Conservation (phyloP, 805 yeast genomes). For the Starmerella bacillaris region DNA sequence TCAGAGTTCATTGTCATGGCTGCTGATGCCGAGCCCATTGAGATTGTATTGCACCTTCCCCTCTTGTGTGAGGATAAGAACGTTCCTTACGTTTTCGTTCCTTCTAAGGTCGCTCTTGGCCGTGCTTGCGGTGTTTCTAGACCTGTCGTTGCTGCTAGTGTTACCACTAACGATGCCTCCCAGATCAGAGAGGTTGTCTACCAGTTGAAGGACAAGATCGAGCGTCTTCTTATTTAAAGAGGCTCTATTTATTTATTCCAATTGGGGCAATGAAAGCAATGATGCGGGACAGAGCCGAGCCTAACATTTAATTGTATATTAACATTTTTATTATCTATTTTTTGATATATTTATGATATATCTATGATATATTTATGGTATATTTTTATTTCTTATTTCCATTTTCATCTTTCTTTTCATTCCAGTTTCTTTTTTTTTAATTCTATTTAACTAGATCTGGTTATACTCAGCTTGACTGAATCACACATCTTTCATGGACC, state of each 20-base stretch:
- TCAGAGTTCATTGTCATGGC: conserved; percentile 99
- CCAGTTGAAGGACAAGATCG: conserved; percentile 97
- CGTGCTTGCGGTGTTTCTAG: conserved; percentile 99
- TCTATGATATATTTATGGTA: too few relatives aligned
- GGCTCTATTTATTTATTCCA: conserved; percentile 1
- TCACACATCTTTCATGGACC: too few relatives aligned
- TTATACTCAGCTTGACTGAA: too few relatives aligned
- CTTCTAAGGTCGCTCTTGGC: conserved; percentile 96
- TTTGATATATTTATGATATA: too few relatives aligned
- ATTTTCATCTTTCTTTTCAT: too few relatives aligned
- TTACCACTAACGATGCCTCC: conserved; percentile 96
- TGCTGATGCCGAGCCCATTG: conserved; percentile 98
- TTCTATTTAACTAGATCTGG: too few relatives aligned
- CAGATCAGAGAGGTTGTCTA: conserved; percentile 93
- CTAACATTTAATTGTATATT: conserved; percentile 3
- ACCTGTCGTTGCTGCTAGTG: conserved; percentile 97
- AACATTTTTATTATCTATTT: background rate
- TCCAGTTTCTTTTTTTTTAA: too few relatives aligned
- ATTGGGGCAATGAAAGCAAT: conserved; percentile 16
- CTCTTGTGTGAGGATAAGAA: conserved; percentile 97
- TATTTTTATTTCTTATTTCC: too few relatives aligned
- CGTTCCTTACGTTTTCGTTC: conserved; percentile 97
- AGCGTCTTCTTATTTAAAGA: conserved; percentile 72
- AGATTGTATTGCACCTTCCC: conserved; percentile 92
- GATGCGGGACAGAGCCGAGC: conserved; percentile 19